These are phyloP conservation scores for Fusarium bulbicola DNA, from an alignment of 2,329 filamentous ascomycete genomes.

Conservation along the genomic window DNA sequence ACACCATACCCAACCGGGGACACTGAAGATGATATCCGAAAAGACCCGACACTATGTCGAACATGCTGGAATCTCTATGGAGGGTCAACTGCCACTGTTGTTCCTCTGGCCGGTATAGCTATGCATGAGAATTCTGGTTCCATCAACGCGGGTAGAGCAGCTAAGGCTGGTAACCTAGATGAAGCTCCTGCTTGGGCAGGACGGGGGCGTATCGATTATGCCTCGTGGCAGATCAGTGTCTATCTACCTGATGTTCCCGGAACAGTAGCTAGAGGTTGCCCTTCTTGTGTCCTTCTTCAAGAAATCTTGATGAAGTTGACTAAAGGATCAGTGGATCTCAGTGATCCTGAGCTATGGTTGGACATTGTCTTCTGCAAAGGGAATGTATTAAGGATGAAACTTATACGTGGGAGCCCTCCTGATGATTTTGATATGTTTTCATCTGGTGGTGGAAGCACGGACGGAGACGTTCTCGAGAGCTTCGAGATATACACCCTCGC, in stretches of 20 bases:
- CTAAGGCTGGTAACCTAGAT: neutral
- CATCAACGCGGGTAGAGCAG: constrained; percentile 13
- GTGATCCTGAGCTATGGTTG: constrained; percentile 16
- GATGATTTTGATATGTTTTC: constrained; percentile 29
- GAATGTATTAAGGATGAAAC: constrained; percentile 9
- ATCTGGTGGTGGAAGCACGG: neutral
- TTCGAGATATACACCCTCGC: constrained; percentile 35
- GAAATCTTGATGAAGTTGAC: constrained; percentile 17
- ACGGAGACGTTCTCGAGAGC: neutral
- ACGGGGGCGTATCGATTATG: constrained; percentile 16
- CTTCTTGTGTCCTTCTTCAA: constrained; percentile 21
- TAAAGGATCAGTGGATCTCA: neutral
- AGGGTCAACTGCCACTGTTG: constrained; percentile 14
- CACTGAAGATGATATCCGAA: constrained; percentile 21
- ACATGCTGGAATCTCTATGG: constrained; percentile 34
- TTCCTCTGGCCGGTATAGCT: constrained; percentile 18
- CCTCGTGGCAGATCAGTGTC: constrained; percentile 22
- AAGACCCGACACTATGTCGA: constrained; percentile 15
- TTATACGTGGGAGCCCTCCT: constrained; percentile 7
- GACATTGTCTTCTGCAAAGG: constrained; percentile 30
- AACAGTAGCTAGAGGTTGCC: constrained; percentile 5
- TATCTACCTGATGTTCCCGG: constrained; percentile 15
- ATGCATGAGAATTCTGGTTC: constrained; percentile 29
- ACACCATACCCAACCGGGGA: constrained; percentile 20
- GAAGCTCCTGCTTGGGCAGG: constrained; percentile 22